These are phyloP conservation scores for Parastagonospora nodorum DNA, from an alignment of 2,329 filamentous ascomycete species.

Conservation along the genomic window DNA sequence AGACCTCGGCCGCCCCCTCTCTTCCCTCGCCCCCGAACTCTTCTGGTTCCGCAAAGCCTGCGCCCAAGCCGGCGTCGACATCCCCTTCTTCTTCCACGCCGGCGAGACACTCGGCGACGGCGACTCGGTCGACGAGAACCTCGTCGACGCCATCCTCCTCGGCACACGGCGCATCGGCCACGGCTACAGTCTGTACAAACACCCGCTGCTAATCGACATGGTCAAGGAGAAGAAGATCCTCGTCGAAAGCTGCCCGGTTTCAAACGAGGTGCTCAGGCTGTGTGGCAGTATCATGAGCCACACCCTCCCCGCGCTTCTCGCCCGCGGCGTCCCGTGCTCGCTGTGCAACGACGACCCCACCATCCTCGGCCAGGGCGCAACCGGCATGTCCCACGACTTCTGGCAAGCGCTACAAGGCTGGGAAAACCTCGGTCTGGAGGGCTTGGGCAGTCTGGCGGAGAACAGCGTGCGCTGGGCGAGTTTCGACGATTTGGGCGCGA, in stretches of 20 bases:
- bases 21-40: constrained; percentile 78
- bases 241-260: constrained; percentile 88
- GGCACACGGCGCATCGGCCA: constrained; percentile 90
- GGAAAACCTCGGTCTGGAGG: constrained; percentile 87
- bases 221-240: constrained; percentile 87
- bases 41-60: constrained; percentile 95
- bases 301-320: constrained; percentile 80
- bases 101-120: constrained; percentile 86
- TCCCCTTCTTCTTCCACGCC: constrained; percentile 96
- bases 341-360: constrained; percentile 92
- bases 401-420: constrained; percentile 92
- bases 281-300: constrained; percentile 78
- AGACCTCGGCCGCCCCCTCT: constrained; percentile 75
- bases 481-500: constrained; percentile 76
- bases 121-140: constrained; percentile 76
- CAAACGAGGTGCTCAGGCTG: constrained; percentile 83
- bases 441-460: constrained; percentile 84
- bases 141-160: constrained; percentile 87
- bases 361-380: constrained; percentile 80
- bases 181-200: constrained; percentile 86
- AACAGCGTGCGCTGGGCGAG: constrained; percentile 91
- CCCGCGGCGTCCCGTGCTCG: constrained; percentile 80
- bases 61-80: constrained; percentile 73
- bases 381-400: constrained; percentile 88
- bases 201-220: constrained; percentile 85